Base-by-base conservation (phyloP, 2,329 filamentous ascomycete species). In the Claviceps africana region DNA sequence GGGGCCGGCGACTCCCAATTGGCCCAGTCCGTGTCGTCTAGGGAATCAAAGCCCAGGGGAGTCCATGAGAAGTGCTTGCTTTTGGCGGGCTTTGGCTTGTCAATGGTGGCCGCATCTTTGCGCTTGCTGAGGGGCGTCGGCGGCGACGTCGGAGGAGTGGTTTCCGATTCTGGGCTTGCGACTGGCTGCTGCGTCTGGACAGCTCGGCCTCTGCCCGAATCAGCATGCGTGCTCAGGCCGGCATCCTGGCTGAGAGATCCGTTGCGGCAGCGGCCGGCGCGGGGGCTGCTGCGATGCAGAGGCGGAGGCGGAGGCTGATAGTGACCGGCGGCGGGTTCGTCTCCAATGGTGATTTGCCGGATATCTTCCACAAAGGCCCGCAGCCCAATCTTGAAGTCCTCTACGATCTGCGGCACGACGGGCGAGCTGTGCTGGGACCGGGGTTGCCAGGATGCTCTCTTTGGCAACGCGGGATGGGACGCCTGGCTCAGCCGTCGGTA, bases 361-460 rank as follows among this genome's bases (percentile, higher is more conserved):
- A 98, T 81, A 64, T 98, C 93, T 65, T 97, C 93, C 54, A 95
- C 82, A 67, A 98, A 98, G 1, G 88, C 95, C 81, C 86, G 90
- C 48, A 98, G 71, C 2, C 93, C 91, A 50, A 93, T 81, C 64
- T 84, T 88, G 66, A 98, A 82, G 67, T 96, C 93, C 54, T 87
- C 85, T 17, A 90, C 86, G 67, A 95, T 83, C 66, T 93, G 87
- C 64, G 89, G 89, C 54, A 80, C 68, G 44, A 66, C 74, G 0
- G 69, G 62, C 13, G 64, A 58, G 31, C 68, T 70, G 44, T 71
- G 71, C 31, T 71, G 69, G 31, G 73, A 70, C 43, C 73, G 73
- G 43, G 78, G 76, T 30, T 78, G 73, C 78, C 78, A 82, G 2
- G 78, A 79, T 2, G 77, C 74, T n/a, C 78, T 75, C 63, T 81